Evolutionary conservation across 306 rosid genomes (phyloP).

Genomic region (Sicyos edulis): DNA sequence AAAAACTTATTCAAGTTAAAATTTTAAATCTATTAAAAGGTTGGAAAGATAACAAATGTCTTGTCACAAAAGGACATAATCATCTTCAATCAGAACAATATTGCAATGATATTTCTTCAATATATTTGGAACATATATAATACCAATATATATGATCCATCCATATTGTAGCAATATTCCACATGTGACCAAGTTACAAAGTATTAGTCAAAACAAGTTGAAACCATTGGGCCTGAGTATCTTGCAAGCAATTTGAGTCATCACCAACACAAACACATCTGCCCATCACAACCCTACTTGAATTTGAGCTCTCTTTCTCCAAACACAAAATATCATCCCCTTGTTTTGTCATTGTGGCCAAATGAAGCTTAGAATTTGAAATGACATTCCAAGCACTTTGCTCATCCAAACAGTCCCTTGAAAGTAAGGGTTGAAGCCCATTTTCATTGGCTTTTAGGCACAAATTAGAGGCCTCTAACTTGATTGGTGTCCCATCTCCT

Average conservation of each 20-base stretch:
- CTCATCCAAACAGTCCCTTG: conserved; percentile 27
- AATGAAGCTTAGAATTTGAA: conserved; percentile 35
- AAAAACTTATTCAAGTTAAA: too few relatives aligned
- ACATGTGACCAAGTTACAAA: background rate
- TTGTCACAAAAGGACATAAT: too few relatives aligned
- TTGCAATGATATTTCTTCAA: background rate
- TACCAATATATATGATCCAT: too few relatives aligned
- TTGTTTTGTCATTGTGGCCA: conserved; percentile 24
- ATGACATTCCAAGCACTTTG: conserved; percentile 33
- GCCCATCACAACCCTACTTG: conserved; percentile 29
- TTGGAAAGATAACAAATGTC: too few relatives aligned
- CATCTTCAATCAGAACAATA: too few relatives aligned
- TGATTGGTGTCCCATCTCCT: conserved; percentile 33
- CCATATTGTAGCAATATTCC: too few relatives aligned
- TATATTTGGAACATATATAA: background rate
- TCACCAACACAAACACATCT: conserved; percentile 35
- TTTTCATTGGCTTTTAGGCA: conserved; percentile 34
- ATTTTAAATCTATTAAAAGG: too few relatives aligned
- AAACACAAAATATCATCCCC: conserved; percentile 29
- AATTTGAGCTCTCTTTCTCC: conserved; percentile 26
- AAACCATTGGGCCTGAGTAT: conserved; percentile 43
- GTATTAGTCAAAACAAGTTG: conserved; percentile 34
- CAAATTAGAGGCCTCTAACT: conserved; percentile 3
- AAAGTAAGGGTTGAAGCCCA: conserved; percentile 28
- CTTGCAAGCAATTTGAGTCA: conserved; percentile 31